A percentile compares a stretch with the other conserved stretches of the same genome.
Evolutionary conservation across 495 filamentous ascomycete genomes (phyloP).

Genomic region (Xylaria nigripes): DNA sequence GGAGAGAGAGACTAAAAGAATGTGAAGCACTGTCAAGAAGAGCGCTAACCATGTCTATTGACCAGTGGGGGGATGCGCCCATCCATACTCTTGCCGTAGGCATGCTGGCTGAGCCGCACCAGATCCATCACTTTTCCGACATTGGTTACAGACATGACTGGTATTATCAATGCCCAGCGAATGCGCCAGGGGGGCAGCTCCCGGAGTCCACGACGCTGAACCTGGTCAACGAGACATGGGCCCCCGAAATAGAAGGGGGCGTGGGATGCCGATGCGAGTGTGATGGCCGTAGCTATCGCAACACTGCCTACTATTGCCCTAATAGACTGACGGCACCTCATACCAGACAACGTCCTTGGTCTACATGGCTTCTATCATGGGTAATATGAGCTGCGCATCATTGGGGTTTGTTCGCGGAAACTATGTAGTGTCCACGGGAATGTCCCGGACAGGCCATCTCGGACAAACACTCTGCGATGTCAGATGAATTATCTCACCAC

Average conservation of each 20-base stretch:
- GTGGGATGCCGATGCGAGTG: constrained; percentile 41
- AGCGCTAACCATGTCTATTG: constrained; percentile 1
- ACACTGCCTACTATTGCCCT: constrained; percentile 28
- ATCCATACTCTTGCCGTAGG: constrained; percentile 45
- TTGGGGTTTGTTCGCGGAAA: neutral
- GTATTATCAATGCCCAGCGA: constrained; percentile 40
- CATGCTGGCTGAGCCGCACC: constrained; percentile 40
- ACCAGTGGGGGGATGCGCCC: constrained; percentile 48
- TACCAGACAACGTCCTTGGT: constrained; percentile 20
- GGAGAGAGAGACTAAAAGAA: neutral
- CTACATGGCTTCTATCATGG: constrained; percentile 22
- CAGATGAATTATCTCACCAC: no score
- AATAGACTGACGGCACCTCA: constrained; percentile 31
- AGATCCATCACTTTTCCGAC: constrained; percentile 47
- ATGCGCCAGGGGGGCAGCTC: constrained; percentile 35
- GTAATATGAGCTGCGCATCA: constrained; percentile 3
- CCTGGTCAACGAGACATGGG: constrained; percentile 15
- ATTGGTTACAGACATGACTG: constrained; percentile 46
- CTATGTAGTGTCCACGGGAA: neutral
- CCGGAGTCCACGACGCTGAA: constrained; percentile 26
- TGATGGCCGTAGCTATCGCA: constrained; percentile 28
- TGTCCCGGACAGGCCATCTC: neutral
- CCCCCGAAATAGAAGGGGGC: constrained; percentile 29
- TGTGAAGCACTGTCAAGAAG: neutral
- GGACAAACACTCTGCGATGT: neutral